phyloP scores from a whole-genome alignment of 768 basidiomycete species.

The Clathrus columnatus region DNA sequence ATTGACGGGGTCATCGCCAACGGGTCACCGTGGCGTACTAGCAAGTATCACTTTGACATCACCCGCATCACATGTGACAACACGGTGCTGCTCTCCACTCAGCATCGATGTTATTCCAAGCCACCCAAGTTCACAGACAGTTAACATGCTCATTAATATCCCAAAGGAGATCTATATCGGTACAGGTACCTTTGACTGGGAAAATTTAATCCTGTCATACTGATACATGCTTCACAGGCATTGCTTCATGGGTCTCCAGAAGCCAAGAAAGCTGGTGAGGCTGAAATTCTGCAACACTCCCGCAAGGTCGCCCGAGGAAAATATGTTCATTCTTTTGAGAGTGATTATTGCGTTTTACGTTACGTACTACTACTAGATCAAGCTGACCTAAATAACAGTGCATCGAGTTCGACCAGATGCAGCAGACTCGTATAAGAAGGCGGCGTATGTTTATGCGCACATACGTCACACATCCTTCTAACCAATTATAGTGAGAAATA shows the following conservation, averaged over 20 bases:
- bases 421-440: conserved; percentile 75
- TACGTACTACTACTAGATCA: background rate
- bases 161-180: conserved; percentile 4
- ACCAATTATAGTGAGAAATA: conserved; percentile 69
- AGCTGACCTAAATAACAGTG: conserved; percentile 32
- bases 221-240: conserved; percentile 37
- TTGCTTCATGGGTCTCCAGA: conserved; percentile 90
- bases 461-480: conserved; percentile 7
- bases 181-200: conserved; percentile 4
- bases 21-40: too few relatives aligned
- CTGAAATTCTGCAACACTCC: conserved; percentile 74
- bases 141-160: too few relatives aligned
- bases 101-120: too few relatives aligned
- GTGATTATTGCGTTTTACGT: conserved; percentile 34
- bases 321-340: conserved; percentile 85
- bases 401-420: conserved; percentile 82
- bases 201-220: background rate
- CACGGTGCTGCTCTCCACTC: too few relatives aligned
- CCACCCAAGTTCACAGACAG: too few relatives aligned
- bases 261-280: conserved; percentile 75
- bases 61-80: too few relatives aligned
- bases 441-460: conserved; percentile 52
- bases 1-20: too few relatives aligned
- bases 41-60: too few relatives aligned
- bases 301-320: conserved; percentile 86